Conservation (phyloP, 2,329 filamentous ascomycete species). For the Mycosphaerella sp. region DNA sequence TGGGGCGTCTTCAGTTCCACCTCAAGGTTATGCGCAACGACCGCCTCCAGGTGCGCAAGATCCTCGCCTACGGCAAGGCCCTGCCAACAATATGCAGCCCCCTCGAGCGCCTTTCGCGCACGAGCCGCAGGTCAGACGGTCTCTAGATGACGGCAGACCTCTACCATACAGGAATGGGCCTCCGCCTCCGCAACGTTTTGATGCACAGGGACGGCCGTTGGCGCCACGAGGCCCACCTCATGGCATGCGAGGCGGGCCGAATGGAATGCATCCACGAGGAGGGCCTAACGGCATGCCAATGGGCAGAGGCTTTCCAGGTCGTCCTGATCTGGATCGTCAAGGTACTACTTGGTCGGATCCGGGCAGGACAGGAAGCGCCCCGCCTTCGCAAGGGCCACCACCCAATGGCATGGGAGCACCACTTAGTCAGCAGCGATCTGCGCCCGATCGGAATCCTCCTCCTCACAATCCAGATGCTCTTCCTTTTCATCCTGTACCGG, state of each 20-base stretch:
- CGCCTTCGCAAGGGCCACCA: constrained; percentile 17
- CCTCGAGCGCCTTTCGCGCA: constrained; percentile 24
- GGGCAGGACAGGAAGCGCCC: constrained; percentile 21
- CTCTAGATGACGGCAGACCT: constrained; percentile 27
- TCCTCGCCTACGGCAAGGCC: constrained; percentile 10
- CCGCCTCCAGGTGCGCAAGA: constrained; percentile 13
- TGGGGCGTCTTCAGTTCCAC: constrained; percentile 7
- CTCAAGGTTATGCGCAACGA: constrained; percentile 12
- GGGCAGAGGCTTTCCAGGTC: constrained; percentile 11
- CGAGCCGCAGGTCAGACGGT: constrained; percentile 21
- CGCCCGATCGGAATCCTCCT: constrained; percentile 15
- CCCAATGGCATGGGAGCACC: constrained; percentile 19
- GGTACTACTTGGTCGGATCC: constrained; percentile 24
- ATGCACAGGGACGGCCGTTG: constrained; percentile 7
- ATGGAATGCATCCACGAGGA: constrained; percentile 3
- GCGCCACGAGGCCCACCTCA: constrained; percentile 7
- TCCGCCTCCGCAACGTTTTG: constrained; percentile 19
- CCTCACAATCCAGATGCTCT: constrained; percentile 48
- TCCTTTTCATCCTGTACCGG: constrained; percentile 48
- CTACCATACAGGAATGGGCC: constrained; percentile 26
- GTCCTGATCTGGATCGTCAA: constrained; percentile 22
- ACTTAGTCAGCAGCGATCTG: constrained; percentile 25
- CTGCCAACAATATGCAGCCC: constrained; percentile 16
- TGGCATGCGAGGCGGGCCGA: constrained; percentile 5
- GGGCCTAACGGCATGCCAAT: constrained; percentile 4